Percentiles rank a stretch among this genome's conserved stretches.
phyloP scores from a whole-genome alignment of 2,329 filamentous ascomycete species.

The Lasiodiplodia theobromae region DNA sequence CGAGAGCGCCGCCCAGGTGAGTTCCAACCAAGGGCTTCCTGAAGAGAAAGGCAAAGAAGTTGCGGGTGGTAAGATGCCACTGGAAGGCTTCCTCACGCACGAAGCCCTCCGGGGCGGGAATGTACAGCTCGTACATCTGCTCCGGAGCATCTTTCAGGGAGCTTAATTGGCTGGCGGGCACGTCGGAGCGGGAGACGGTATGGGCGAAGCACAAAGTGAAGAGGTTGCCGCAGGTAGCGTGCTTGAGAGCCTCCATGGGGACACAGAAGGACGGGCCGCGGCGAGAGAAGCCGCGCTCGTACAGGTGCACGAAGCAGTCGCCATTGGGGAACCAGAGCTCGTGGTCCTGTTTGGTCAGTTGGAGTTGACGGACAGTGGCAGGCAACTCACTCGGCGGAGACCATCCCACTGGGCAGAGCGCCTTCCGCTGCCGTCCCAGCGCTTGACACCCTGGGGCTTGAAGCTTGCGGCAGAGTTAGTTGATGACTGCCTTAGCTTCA shows the following conservation, averaged over 20 bases:
- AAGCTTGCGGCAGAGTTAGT: slow-evolving; percentile 6
- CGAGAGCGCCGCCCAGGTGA: slow-evolving; percentile 69
- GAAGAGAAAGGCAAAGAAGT: slow-evolving; percentile 76
- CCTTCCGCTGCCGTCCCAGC: slow-evolving; percentile 48
- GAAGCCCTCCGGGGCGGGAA: slow-evolving; percentile 67
- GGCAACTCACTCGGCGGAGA: slow-evolving; percentile 50
- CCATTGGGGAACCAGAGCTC: slow-evolving; percentile 74
- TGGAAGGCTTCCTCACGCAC: slow-evolving; percentile 63
- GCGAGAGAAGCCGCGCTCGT: slow-evolving; percentile 69
- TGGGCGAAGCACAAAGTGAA: slow-evolving; percentile 57
- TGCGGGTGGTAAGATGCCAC: slow-evolving; percentile 74
- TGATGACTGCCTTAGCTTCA: slow-evolving; percentile 26
- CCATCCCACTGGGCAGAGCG: slow-evolving; percentile 52
- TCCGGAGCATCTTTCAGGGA: slow-evolving; percentile 24
- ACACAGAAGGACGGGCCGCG: slow-evolving; percentile 73
- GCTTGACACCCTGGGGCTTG: slow-evolving; percentile 38
- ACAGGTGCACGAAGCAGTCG: slow-evolving; percentile 74
- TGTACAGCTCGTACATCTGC: slow-evolving; percentile 65
- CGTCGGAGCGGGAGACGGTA: slow-evolving; percentile 35
- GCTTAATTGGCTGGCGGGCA: slow-evolving; percentile 10
- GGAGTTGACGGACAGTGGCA: slow-evolving; percentile 11
- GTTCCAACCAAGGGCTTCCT: slow-evolving; percentile 71
- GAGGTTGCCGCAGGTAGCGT: slow-evolving; percentile 66
- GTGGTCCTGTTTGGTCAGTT: slow-evolving; percentile 62
- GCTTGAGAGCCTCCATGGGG: slow-evolving; percentile 64